Conservation (phyloP, 345 rosid species). For the Pseudoturritis turrita region DNA sequence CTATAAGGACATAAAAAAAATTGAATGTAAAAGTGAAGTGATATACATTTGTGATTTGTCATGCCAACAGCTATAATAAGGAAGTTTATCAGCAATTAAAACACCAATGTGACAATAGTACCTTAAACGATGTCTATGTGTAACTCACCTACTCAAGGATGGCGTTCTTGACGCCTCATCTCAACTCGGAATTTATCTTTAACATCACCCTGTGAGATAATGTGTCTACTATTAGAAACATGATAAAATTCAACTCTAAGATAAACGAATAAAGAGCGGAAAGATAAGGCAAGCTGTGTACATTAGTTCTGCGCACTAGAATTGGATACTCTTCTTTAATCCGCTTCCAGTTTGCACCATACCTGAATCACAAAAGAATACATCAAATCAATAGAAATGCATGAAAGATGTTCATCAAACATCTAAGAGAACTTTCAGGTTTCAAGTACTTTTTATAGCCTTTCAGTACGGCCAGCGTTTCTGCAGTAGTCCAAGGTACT, state of each 20-base stretch:
- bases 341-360: constrained; percentile 33
- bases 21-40: background rate
- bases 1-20: constrained; percentile 1
- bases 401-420: constrained; percentile 5
- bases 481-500: constrained; percentile 31
- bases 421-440: constrained; percentile 4
- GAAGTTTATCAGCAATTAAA: background rate
- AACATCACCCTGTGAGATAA: constrained; percentile 23
- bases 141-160: constrained; percentile 20
- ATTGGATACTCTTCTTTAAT: constrained; percentile 22
- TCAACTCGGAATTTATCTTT: constrained; percentile 33
- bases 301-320: constrained; percentile 30
- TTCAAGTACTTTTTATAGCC: constrained; percentile 30
- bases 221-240: constrained; percentile 3
- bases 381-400: constrained; percentile 1
- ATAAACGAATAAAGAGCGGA: background rate
- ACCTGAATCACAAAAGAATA: constrained; percentile 15
- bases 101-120: background rate
- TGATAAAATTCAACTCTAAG: background rate
- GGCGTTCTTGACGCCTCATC: constrained; percentile 24
- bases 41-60: background rate
- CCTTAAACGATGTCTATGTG: background rate
- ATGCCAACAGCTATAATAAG: background rate
- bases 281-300: constrained; percentile 12
- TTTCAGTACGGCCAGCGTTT: constrained; percentile 26